Evolutionary conservation across 2,329 filamentous ascomycete genomes (phyloP).

Genomic region (Phyllosticta capitalensis): DNA sequence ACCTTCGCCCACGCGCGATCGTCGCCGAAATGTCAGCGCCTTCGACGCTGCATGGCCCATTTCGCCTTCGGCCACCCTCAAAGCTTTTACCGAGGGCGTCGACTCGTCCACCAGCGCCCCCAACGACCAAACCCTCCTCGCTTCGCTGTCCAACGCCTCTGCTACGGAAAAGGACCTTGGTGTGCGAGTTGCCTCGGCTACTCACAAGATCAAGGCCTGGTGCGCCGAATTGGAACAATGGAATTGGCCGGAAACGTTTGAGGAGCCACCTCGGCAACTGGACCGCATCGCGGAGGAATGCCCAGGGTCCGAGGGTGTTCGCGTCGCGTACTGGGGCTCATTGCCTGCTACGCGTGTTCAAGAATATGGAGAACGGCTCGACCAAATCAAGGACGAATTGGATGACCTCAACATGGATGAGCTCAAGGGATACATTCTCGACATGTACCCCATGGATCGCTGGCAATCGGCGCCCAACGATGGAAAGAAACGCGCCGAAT

Average conservation of each 20-base stretch:
- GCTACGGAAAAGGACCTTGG: conserved; percentile 61
- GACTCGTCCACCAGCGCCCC: conserved; percentile 33
- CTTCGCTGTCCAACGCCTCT: conserved; percentile 54
- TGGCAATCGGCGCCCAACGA: conserved; percentile 35
- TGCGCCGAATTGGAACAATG: conserved; percentile 59
- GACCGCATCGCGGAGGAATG: conserved; percentile 11
- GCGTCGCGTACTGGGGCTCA: conserved; percentile 54
- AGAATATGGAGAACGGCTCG: conserved; percentile 61
- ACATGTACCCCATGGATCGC: conserved; percentile 54
- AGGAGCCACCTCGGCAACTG: conserved; percentile 21
- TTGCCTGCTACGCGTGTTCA: conserved; percentile 55
- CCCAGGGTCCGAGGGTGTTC: neutral
- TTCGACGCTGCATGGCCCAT: conserved; percentile 13
- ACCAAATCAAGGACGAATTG: conserved; percentile 61
- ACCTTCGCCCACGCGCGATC: conserved; percentile 10
- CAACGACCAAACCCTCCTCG: conserved; percentile 31
- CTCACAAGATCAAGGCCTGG: conserved; percentile 65
- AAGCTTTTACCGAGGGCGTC: conserved; percentile 34
- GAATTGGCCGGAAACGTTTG: conserved; percentile 47
- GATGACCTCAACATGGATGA: conserved; percentile 69
- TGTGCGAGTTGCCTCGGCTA: conserved; percentile 58
- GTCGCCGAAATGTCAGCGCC: conserved; percentile 6
- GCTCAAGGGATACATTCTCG: conserved; percentile 78
- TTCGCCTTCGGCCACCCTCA: conserved; percentile 32
- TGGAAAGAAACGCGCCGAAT: conserved; percentile 31